phyloP scores from a whole-genome alignment of 257 asterid species.

The Solanum pennellii region DNA sequence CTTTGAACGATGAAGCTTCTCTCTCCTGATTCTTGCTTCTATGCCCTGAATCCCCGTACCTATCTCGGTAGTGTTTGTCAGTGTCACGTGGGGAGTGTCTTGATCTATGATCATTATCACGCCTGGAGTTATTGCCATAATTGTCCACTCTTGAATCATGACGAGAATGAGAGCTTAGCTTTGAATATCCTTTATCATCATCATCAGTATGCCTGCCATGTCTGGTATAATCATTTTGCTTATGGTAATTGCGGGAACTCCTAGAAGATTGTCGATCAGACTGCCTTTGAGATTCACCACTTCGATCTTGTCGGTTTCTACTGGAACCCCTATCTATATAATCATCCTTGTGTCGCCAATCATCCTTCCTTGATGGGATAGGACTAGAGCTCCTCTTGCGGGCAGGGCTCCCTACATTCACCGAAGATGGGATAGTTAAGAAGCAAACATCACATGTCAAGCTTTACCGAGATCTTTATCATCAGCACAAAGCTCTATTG shows the following conservation, averaged over 20 bases:
- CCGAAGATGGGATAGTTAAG: slow-evolving; percentile 15
- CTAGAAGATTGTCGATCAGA: slow-evolving; percentile 55
- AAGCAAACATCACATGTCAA: not conserved
- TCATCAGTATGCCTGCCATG: slow-evolving; percentile 52
- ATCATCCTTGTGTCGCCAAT: slow-evolving; percentile 43
- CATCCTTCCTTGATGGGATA: slow-evolving; percentile 32
- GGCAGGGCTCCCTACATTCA: slow-evolving; percentile 61
- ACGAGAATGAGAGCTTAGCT: slow-evolving; percentile 42
- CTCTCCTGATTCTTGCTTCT: slow-evolving; percentile 34
- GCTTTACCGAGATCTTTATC: not conserved
- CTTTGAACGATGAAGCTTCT: slow-evolving; percentile 15
- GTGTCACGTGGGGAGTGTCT: slow-evolving; percentile 35
- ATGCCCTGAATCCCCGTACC: slow-evolving; percentile 34
- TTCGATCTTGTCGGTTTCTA: slow-evolving; percentile 33
- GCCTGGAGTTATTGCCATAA: slow-evolving; percentile 28
- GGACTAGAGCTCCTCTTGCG: slow-evolving; percentile 47
- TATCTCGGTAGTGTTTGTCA: slow-evolving; percentile 35
- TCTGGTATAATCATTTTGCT: slow-evolving; percentile 45
- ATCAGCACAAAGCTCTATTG: not conserved
- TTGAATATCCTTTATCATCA: slow-evolving; percentile 54
- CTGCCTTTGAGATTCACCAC: slow-evolving; percentile 41
- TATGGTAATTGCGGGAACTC: slow-evolving; percentile 23
- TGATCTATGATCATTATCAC: slow-evolving; percentile 40
- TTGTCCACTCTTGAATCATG: slow-evolving; percentile 35
- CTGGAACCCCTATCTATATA: slow-evolving; percentile 23